Conservation (phyloP, 2,329 filamentous ascomycete species). For the Claviceps capensis region DNA sequence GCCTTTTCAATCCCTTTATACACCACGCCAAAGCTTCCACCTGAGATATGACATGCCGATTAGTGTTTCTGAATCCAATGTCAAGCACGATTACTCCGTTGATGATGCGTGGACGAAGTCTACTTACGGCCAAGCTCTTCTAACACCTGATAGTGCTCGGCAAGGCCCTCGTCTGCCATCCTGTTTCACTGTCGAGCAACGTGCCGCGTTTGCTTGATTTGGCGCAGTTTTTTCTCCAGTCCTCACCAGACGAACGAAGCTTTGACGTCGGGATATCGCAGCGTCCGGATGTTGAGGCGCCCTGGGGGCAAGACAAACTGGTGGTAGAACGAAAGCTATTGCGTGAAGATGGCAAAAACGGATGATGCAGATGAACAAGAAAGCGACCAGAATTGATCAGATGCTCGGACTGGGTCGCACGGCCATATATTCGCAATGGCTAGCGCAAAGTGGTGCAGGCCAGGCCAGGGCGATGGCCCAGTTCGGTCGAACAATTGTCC, state of each 20-base stretch:
- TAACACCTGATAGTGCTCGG: conserved; percentile 82
- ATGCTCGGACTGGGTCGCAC: conserved; percentile 1
- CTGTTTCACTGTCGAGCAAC: conserved; percentile 15
- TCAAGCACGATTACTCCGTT: not conserved
- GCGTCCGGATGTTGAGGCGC: not conserved
- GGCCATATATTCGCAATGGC: conserved; percentile 1
- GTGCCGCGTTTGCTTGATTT: not conserved
- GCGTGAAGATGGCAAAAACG: not conserved
- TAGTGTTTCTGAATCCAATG: not conserved
- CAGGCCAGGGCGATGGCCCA: conserved; percentile 2
- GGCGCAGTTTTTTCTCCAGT: not conserved
- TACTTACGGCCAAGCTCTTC: conserved; percentile 88
- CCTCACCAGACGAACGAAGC: not conserved
- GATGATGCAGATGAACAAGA: not conserved
- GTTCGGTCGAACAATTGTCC: conserved; percentile 7
- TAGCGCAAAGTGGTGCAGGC: not conserved
- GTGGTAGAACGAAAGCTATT: not conserved
- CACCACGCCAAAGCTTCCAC: conserved; percentile 90
- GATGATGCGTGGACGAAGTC: not conserved
- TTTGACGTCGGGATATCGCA: not conserved
- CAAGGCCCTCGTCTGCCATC: conserved; percentile 54
- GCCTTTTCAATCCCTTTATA: conserved; percentile 90
- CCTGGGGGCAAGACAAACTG: not conserved
- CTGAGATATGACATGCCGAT: conserved; percentile 27
- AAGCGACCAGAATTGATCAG: not conserved